Evolutionary conservation across 2,329 filamentous ascomycete species (phyloP), one percentile per base, ranked within the genome.

Genomic region (Penicillium sp.): DNA sequence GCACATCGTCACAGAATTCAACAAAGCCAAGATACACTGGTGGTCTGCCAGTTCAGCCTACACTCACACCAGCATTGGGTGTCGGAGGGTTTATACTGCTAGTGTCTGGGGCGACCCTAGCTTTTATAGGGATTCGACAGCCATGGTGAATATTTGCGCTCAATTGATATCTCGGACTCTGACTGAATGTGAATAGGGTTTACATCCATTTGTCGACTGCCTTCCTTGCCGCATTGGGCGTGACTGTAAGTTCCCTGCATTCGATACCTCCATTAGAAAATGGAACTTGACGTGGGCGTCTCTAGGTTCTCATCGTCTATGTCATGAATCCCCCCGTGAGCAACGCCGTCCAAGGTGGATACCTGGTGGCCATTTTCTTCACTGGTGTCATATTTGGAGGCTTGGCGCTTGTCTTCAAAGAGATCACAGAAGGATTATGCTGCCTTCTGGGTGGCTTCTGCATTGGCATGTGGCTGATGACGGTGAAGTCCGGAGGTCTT

Each of bases 361-460:
- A 93, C 62, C 78, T 97, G 23, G 86, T 89, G 5, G 90, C 88
- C 2, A 79, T 78, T 2, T 75, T 87, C 23, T 67, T 88, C 47
- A 83, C 88, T 0, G 88, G 89, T 1, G 60, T 81, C 4, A 73
- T 88, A 15, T 76, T 94, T 14, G 91, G 90, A 11, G 85, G 75
- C 9, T 69, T 83, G 3, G 80, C 88, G 0, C 74, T 89, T 7
- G 74, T 94, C 8, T 95, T 96, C 67, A 79, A 81, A 41, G 89
- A 96, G 54, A 74, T 95, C 30, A 89, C 87, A 0, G 83, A 86
- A 63, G 84, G 89, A 40, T 70, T 95, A n/a, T 87, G 86, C 2
- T 95, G 87, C 59, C 71, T 91, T n/a, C 72, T 95, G 0, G 89
- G 88, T 17, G 89, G 89, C 1, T 94, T 93, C 62, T 88, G 83